These are phyloP conservation scores for Pachyrhizus erosus DNA, from an alignment of 306 rosid genomes.

Conservation along the genomic window DNA sequence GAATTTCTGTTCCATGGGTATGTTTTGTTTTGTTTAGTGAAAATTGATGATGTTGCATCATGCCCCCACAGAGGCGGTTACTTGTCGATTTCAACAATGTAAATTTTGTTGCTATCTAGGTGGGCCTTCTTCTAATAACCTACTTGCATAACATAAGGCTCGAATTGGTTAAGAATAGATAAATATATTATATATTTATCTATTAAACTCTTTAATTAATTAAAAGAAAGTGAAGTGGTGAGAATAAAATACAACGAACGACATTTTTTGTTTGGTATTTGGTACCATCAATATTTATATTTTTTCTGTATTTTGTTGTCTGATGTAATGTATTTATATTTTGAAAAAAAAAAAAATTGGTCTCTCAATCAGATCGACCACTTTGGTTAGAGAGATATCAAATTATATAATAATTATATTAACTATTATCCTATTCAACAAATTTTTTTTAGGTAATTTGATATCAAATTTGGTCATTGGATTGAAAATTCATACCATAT, in stretches of 20 bases:
- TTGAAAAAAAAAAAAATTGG: too few relatives aligned
- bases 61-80: constrained; percentile 10
- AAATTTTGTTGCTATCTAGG: not conserved
- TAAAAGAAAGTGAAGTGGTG: not conserved
- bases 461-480: too few relatives aligned
- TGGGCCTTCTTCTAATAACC: not conserved
- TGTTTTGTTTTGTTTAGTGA: not conserved
- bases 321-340: not conserved
- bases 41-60: not conserved
- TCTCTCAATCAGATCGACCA: not conserved
- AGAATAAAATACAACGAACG: not conserved
- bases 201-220: not conserved
- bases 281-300: not conserved
- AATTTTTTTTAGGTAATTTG: too few relatives aligned
- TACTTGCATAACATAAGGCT: not conserved
- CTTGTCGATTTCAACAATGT: constrained; percentile 7
- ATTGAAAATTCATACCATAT: too few relatives aligned
- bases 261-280: not conserved
- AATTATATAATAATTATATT: too few relatives aligned
- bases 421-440: too few relatives aligned
- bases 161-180: not conserved
- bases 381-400: too few relatives aligned
- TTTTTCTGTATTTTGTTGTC: too few relatives aligned
- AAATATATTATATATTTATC: not conserved
- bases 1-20: constrained; percentile 9